Evolutionary conservation across 1,284 basidiomycete genomes (phyloP).

Genomic region (Termitomyces sp.): DNA sequence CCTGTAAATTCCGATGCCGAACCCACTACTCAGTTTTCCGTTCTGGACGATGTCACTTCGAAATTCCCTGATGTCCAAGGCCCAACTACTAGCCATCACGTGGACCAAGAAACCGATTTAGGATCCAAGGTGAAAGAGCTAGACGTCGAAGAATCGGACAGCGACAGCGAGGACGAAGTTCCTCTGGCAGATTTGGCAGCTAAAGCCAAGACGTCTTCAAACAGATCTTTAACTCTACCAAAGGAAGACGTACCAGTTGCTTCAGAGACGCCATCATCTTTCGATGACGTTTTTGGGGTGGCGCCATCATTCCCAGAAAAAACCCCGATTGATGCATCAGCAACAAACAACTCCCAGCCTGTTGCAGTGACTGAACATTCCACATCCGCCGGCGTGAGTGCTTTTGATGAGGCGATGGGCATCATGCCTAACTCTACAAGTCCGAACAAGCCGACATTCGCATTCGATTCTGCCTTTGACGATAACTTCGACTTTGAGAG

Average conservation of each 20-base stretch:
- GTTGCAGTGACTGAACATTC: conserved; percentile 21
- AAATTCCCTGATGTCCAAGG: conserved; percentile 19
- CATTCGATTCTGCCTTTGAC: conserved; percentile 74
- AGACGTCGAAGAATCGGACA: conserved; percentile 61
- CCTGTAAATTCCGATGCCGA: conserved; percentile 24
- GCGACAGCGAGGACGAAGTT: conserved; percentile 47
- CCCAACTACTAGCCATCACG: conserved; percentile 14
- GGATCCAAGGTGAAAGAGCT: conserved; percentile 55
- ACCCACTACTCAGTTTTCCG: conserved; percentile 38
- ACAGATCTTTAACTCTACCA: conserved; percentile 18
- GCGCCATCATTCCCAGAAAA: conserved; percentile 21
- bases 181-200: conserved; percentile 34
- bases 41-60: conserved; percentile 36
- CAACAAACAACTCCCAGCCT: conserved; percentile 11
- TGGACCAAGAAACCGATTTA: conserved; percentile 44
- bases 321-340: conserved; percentile 18
- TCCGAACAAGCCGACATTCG: conserved; percentile 42
- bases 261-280: conserved; percentile 31
- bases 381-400: conserved; percentile 47
- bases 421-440: conserved; percentile 40
- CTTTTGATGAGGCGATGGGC: conserved; percentile 71
- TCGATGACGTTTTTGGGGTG: conserved; percentile 64
- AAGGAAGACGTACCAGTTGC: conserved; percentile 22
- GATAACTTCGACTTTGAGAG: conserved; percentile 81
- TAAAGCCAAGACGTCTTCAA: conserved; percentile 20